Evolutionary conservation across 2,329 filamentous ascomycete species (phyloP).

Genomic region (Cladosporium phlei): DNA sequence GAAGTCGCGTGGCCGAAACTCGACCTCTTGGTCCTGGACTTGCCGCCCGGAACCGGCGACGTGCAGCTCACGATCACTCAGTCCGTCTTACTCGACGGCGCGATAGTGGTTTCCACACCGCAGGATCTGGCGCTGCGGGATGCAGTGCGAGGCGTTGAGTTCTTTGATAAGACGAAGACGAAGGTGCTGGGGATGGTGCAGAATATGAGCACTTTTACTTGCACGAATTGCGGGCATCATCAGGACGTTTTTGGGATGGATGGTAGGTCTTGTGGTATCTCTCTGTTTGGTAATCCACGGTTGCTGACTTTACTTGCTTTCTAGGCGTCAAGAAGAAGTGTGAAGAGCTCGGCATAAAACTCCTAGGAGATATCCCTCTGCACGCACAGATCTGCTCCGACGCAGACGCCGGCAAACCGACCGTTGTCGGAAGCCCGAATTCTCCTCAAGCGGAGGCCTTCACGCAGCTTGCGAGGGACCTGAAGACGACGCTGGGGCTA

Average conservation of each 20-base stretch:
- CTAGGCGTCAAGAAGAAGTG: constrained; percentile 65
- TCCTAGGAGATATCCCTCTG: constrained; percentile 83
- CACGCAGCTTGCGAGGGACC: constrained; percentile 4
- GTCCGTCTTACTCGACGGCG: constrained; percentile 82
- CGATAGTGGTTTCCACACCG: constrained; percentile 85
- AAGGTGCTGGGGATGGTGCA: constrained; percentile 82
- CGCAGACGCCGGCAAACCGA: constrained; percentile 81
- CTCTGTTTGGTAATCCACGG: constrained; percentile 31
- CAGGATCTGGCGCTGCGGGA: constrained; percentile 91
- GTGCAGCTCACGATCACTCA: constrained; percentile 96
- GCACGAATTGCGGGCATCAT: constrained; percentile 52
- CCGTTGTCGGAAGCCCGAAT: constrained; percentile 77
- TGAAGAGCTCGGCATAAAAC: constrained; percentile 64
- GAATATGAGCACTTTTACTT: constrained; percentile 84
- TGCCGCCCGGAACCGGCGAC: constrained; percentile 92
- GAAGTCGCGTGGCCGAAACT: constrained; percentile 90
- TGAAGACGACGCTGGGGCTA: not conserved
- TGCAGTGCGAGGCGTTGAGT: constrained; percentile 82
- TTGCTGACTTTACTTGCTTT: not conserved
- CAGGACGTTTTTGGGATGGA: constrained; percentile 36
- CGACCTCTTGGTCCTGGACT: constrained; percentile 81
- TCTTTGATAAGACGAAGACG: constrained; percentile 82
- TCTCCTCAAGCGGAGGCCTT: constrained; percentile 71
- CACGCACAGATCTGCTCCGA: constrained; percentile 83
- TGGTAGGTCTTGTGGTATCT: constrained; percentile 21